Percentiles rank a stretch among this genome's conserved stretches.
phyloP scores from a whole-genome alignment of 2,329 filamentous ascomycete genomes.

The Hirsutella minnesotensis region DNA sequence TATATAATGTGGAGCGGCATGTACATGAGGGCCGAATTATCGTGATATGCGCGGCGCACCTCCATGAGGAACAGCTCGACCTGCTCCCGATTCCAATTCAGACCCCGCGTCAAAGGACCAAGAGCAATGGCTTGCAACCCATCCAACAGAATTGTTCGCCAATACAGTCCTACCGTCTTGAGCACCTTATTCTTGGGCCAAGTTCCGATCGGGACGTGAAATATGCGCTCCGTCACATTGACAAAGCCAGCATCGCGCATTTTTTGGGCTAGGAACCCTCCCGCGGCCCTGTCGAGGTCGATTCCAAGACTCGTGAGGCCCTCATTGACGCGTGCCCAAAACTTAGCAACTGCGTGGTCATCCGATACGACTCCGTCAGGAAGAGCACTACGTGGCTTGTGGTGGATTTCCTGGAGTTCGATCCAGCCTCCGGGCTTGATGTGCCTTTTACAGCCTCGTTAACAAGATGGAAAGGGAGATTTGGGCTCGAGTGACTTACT shows the following conservation, averaged over 20 bases:
- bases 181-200: constrained; percentile 40
- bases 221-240: constrained; percentile 36
- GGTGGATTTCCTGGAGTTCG: constrained; percentile 42
- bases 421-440: constrained; percentile 43
- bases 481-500: constrained; percentile 23
- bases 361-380: constrained; percentile 22
- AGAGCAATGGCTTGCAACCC: constrained; percentile 39
- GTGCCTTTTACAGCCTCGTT: constrained; percentile 21
- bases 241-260: constrained; percentile 39
- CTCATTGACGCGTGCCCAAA: constrained; percentile 32
- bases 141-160: constrained; percentile 36
- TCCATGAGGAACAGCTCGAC: constrained; percentile 36
- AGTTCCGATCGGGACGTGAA: constrained; percentile 40
- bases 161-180: constrained; percentile 40
- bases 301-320: constrained; percentile 32
- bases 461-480: neutral
- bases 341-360: constrained; percentile 30
- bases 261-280: constrained; percentile 26
- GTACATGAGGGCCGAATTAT: constrained; percentile 32
- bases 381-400: constrained; percentile 32
- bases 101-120: constrained; percentile 36
- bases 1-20: constrained; percentile 46
- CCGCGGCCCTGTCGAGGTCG: constrained; percentile 31
- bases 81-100: constrained; percentile 34
- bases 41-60: constrained; percentile 35